phyloP scores from a whole-genome alignment of 2,329 filamentous ascomycete genomes.

The Pseudogymnoascus sp. region DNA sequence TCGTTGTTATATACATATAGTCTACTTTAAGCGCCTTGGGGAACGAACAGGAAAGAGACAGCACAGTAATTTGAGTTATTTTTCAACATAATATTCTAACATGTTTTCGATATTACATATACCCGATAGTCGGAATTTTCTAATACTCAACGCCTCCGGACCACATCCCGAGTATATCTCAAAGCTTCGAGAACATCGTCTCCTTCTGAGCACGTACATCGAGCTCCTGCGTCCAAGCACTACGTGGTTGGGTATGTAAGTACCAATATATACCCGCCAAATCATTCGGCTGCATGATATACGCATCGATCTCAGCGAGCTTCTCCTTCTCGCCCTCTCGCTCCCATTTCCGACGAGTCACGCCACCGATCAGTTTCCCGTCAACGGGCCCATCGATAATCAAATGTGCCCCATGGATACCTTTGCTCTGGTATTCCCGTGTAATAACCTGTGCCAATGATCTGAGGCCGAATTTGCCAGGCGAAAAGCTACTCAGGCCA shows the following conservation, averaged over 20 bases:
- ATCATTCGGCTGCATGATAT: slow-evolving; percentile 45
- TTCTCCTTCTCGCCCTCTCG: slow-evolving; percentile 33
- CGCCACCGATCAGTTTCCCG: slow-evolving; percentile 19
- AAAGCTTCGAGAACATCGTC: slow-evolving; percentile 19
- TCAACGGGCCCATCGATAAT: slow-evolving; percentile 69
- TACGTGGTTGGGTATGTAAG: slow-evolving; percentile 69
- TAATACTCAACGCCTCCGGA: not conserved
- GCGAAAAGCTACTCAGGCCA: slow-evolving; percentile 60
- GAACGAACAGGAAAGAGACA: not conserved
- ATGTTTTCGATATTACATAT: not conserved
- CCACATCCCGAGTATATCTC: not conserved
- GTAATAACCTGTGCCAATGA: slow-evolving; percentile 67
- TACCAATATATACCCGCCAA: slow-evolving; percentile 73
- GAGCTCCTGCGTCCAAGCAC: slow-evolving; percentile 71
- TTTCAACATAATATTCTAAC: not conserved
- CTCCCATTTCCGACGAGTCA: slow-evolving; percentile 39
- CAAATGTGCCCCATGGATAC: slow-evolving; percentile 71
- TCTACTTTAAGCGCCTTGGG: not conserved
- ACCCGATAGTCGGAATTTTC: not conserved
- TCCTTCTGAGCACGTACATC: slow-evolving; percentile 49
- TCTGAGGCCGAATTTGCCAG: slow-evolving; percentile 69
- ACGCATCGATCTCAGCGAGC: slow-evolving; percentile 16
- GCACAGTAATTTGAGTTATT: not conserved
- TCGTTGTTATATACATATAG: not conserved
- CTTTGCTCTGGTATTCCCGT: slow-evolving; percentile 71